Evolutionary conservation across 106 monocot genomes (phyloP), one percentile per base, ranked within the genome.

Genomic region (Dioscorea dumetorum): DNA sequence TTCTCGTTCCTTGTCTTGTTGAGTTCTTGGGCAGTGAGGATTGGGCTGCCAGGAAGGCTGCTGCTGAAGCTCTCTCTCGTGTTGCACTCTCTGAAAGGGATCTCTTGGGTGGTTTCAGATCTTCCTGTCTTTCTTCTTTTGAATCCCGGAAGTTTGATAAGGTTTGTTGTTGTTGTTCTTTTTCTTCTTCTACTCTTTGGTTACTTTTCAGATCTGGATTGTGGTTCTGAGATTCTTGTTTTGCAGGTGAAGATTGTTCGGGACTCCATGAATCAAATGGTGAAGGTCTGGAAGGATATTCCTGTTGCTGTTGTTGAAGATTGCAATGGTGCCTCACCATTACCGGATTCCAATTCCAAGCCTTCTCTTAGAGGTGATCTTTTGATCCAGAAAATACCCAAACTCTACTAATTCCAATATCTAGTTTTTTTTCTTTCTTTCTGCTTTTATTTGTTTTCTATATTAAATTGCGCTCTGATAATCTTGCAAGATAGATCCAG

Each of bases 201-300:
- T 17, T 18, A 19, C 23, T 1, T 56, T 14, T 33, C 3, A 19
- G 24, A 60, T 4, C 33, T 24, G 12, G 4, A 21, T 33, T 62
- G 11, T 12, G 22, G 24, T 41, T 35, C 62, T 31, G 16, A 5
- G 20, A 19, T 61, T 52, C 60, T 61, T 60, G 6, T 67, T 70
- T 51, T 49, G 3, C 79, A 97, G 95, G 97, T 92, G 48, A 97
- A 92, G 84, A 97, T 89, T 52, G 97, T 97, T 0, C 64, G 91
- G 22, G 92, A 97, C 12, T 78, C 84, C 5, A 97, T 97, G 89
- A 97, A 80, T 67, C 74, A 74, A 71, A 92, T 97, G 97, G 69
- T 97, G 31, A 89, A 89, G 72, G 84, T 76, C 6, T 92, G 92
- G 92, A 97, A 79, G 76, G 78, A 84, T 67, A 78, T 97, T 22